phyloP scores from a whole-genome alignment of 805 yeast genomes.

The Suhomyces kilbournensis region DNA sequence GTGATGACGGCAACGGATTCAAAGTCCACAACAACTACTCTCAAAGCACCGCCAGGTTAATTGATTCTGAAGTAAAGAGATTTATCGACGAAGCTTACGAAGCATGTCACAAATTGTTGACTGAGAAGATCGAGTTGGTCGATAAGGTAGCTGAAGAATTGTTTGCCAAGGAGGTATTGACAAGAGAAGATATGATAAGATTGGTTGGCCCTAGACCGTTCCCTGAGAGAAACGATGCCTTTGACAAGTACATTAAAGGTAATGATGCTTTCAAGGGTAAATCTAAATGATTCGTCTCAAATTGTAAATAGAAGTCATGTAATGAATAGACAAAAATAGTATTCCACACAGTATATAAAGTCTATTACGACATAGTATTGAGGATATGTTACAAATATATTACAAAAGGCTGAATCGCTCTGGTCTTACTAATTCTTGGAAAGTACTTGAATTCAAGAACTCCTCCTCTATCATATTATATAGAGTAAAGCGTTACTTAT shows the following conservation, averaged over 20 bases:
- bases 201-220: conserved; percentile 76
- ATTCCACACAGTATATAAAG: too few species aligned
- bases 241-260: conserved; percentile 76
- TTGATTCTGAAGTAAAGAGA: conserved; percentile 67
- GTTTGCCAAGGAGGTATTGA: conserved; percentile 69
- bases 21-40: conserved; percentile 62
- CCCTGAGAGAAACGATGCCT: conserved; percentile 79
- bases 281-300: background rate
- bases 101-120: conserved; percentile 55
- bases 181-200: conserved; percentile 77
- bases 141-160: conserved; percentile 73
- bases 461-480: too few species aligned
- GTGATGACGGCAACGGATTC: conserved; percentile 43
- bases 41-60: conserved; percentile 63
- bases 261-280: conserved; percentile 39
- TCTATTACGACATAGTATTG: too few species aligned
- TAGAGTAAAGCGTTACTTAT: too few species aligned
- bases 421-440: too few species aligned
- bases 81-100: conserved; percentile 64
- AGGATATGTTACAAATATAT: background rate
- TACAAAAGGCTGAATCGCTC: too few species aligned
- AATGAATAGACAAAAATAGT: background rate
- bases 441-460: too few species aligned
- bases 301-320: background rate
- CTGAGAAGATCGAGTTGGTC: conserved; percentile 58